Conservation (phyloP, 768 basidiomycete species). For the Neoboletus magnificus region DNA sequence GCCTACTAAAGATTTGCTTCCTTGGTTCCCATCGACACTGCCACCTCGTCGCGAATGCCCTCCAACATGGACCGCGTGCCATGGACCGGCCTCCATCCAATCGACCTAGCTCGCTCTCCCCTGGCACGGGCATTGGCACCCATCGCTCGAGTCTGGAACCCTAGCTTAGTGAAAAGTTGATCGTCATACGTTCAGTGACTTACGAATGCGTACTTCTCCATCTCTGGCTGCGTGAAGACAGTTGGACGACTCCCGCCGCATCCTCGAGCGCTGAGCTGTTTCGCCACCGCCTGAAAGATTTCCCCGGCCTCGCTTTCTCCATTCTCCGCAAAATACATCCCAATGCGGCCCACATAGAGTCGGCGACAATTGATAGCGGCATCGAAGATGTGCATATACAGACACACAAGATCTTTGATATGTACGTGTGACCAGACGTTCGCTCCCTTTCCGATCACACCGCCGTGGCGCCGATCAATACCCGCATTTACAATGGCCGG, state of each 20-base stretch:
- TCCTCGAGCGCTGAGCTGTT: constrained; percentile 30
- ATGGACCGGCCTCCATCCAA: constrained; percentile 28
- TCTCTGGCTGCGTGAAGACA: constrained; percentile 35
- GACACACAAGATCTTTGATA: constrained; percentile 43
- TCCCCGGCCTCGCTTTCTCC: constrained; percentile 47
- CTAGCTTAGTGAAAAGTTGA: not conserved
- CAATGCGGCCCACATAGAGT: constrained; percentile 34
- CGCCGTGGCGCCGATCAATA: constrained; percentile 47
- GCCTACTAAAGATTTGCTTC: not conserved
- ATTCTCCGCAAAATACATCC: constrained; percentile 52
- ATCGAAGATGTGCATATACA: constrained; percentile 46
- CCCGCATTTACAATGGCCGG: constrained; percentile 44
- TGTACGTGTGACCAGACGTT: constrained; percentile 63
- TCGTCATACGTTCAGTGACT: not conserved
- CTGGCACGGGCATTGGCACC: constrained; percentile 21
- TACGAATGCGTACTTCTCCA: constrained; percentile 14
- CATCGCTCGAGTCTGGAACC: constrained; percentile 12
- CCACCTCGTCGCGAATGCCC: constrained; percentile 41
- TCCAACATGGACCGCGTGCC: constrained; percentile 40
- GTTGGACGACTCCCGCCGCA: constrained; percentile 32
- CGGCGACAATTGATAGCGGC: constrained; percentile 20
- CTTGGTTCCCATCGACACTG: constrained; percentile 13
- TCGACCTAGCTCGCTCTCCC: constrained; percentile 17
- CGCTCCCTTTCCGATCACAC: constrained; percentile 53
- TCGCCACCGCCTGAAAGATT: constrained; percentile 38